phyloP scores from a whole-genome alignment of 202 grass and related monocot species.

The Saccharum hybrid region DNA sequence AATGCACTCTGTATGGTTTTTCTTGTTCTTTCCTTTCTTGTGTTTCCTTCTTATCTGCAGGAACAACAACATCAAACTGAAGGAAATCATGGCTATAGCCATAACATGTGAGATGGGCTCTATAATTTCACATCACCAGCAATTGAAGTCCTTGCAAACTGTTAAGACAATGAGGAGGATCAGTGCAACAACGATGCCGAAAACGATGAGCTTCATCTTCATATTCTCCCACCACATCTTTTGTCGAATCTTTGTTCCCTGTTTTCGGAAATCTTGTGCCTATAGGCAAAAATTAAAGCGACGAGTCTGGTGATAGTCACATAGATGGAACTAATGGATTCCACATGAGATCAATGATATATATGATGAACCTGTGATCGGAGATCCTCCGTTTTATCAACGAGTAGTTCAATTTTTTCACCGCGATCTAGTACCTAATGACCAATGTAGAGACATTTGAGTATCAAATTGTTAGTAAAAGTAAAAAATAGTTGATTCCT shows the following conservation, averaged over 20 bases:
- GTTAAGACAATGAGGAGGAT: slow-evolving; percentile 81
- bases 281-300: background rate
- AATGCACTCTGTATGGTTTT: no score
- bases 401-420: slow-evolving; percentile 88
- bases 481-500: background rate
- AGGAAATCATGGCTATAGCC: background rate
- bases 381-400: slow-evolving; percentile 91
- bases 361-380: slow-evolving; percentile 75
- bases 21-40: no score
- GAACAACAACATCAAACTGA: background rate
- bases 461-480: background rate
- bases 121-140: slow-evolving; percentile 45
- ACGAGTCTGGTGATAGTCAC: background rate
- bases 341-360: background rate
- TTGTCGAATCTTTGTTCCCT: slow-evolving; percentile 67
- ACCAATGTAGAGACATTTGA: background rate
- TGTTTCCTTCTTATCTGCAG: slow-evolving; percentile 36
- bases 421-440: slow-evolving; percentile 82
- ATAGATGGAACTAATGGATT: background rate
- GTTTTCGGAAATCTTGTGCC: slow-evolving; percentile 87
- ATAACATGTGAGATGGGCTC: background rate
- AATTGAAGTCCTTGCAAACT: slow-evolving; percentile 78
- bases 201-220: slow-evolving; percentile 90
- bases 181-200: slow-evolving; percentile 66
- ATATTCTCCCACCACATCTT: slow-evolving; percentile 98